A percentile compares a stretch with the other conserved stretches of the same genome.
Conservation (phyloP, 139 green algal species). For the Tetraselmis chui region DNA sequence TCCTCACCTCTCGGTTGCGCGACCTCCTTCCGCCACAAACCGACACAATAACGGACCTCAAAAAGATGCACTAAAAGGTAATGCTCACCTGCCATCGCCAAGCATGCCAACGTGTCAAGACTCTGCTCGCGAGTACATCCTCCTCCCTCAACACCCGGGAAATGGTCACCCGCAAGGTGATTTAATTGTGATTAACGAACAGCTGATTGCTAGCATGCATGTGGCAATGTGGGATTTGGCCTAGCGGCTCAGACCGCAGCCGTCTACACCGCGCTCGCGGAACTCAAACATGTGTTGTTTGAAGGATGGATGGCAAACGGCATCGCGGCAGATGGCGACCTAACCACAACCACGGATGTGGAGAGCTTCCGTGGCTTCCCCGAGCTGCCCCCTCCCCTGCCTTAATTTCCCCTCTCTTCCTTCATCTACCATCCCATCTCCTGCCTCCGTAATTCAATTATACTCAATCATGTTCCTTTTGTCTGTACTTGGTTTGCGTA, state of each 20-base stretch:
- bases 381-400: too few species aligned
- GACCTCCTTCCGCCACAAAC: too few species aligned
- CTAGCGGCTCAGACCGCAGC: slow-evolving; percentile 83
- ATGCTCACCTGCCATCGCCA: too few species aligned
- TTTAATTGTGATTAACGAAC: not conserved
- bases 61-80: not conserved
- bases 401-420: too few species aligned
- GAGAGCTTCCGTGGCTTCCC: slow-evolving; percentile 78
- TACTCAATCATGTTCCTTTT: too few species aligned
- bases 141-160: too few species aligned
- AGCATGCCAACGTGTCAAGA: not conserved
- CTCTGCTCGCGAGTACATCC: not conserved
- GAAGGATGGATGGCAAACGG: slow-evolving; percentile 73
- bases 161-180: not conserved
- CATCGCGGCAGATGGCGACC: slow-evolving; percentile 68
- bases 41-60: not conserved
- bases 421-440: too few species aligned
- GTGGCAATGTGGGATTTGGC: slow-evolving; percentile 77
- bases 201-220: not conserved
- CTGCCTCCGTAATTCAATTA: too few species aligned
- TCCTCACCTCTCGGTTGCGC: too few species aligned
- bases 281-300: slow-evolving; percentile 78
- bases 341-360: slow-evolving; percentile 64
- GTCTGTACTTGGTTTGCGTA: too few species aligned
- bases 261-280: slow-evolving; percentile 63